Evolutionary conservation across 176 grass and related monocot genomes (phyloP), one percentile per base, ranked within the genome.

Genomic region (Oryza brachyantha): DNA sequence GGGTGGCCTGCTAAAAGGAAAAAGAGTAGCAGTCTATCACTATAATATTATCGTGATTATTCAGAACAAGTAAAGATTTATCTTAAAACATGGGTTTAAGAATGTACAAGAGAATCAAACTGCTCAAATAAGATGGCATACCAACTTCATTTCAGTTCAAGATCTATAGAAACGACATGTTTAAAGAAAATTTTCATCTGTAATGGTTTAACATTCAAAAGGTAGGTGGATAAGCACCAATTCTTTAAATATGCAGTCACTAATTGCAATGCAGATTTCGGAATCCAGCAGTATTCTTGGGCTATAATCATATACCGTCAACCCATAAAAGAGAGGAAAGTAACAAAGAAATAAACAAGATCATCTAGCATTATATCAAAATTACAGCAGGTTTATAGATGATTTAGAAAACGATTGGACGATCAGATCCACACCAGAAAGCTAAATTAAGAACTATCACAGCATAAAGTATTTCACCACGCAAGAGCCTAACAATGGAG

Each of bases 1-100:
- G 29, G 13, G 7, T 74, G 22, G 13, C 63, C 80, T 79, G 62
- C 39, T 27, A 54, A 64, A 1, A 61, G 8, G 35, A 55, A 50
- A 69, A 29, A 22, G 42, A 81, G 55, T 64, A 75, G 68, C 86
- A 34, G 41, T 45, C 84, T 35, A 80, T 41, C 55, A 65, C 13
- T 75, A 21, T 1, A 26, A 1, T 26, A 26, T 21, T 12, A 28
- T 42, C 8, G 27, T 29, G 50, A 21, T 54, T 22, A 12, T 54
- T 65, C 3, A 13, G 4, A 54, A 70, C 27, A 48, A 27, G 13
- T 12, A 36, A 9, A 57, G n/a, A 10, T 57, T 57, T 57, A 24
- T 57, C n/a, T 57, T 13, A 4, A 57, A 10, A 57, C 52, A 57
- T n/a, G 3, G 19, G 10, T 29, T 59, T 4, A 71, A 58, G 1